Evolutionary conservation across 257 asterid species (phyloP), one percentile per base, ranked within the genome.

Genomic region (Knoxia roxburghii): DNA sequence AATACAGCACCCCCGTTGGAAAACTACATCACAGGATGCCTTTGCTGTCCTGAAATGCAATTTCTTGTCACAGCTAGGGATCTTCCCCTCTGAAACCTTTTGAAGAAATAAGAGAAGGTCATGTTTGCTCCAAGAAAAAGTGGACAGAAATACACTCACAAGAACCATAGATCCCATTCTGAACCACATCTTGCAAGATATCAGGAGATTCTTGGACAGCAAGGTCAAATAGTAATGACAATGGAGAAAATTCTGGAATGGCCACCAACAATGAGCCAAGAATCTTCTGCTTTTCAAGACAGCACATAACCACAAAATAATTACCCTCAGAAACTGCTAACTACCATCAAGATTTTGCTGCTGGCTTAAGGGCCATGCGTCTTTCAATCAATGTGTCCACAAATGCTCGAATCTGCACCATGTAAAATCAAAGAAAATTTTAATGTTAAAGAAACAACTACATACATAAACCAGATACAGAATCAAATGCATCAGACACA

Each of bases 341-440:
- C 50, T 27, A 55, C 41, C 75, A 57, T 85, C 78, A 86, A 43
- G 83, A 79, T 78, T 83, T 90, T 61, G 78, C 81, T 69, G 78
- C 85, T 53, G 86, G 79, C 81, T 85, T 88, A 76, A 12, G 62
- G 68, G 82, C 78, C 89, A 90, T 82, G 80, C 84, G 93, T 78
- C 95, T 85, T 61, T 94, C 99, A 65, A 94, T 87, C 84, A 94
- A 79, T 83, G 46, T 78, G 85, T 94, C 99, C 79, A 94, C 99
- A 21, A 90, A 94, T 51, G 91, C 96, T 70, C 99, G 95, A 61
- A 94, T 94, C 99, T 94, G 95, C 68, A 76, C 67, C 76, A 33
- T 68, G 55, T 30, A 29, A 67, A 75, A 55, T 41, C 40, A 65
- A 69, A 33, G n/a, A 18, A 60, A 51, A 13, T 59, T 43, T 24